Conservation (phyloP, 495 filamentous ascomycete species). For the Tetracladium marchalianum region DNA sequence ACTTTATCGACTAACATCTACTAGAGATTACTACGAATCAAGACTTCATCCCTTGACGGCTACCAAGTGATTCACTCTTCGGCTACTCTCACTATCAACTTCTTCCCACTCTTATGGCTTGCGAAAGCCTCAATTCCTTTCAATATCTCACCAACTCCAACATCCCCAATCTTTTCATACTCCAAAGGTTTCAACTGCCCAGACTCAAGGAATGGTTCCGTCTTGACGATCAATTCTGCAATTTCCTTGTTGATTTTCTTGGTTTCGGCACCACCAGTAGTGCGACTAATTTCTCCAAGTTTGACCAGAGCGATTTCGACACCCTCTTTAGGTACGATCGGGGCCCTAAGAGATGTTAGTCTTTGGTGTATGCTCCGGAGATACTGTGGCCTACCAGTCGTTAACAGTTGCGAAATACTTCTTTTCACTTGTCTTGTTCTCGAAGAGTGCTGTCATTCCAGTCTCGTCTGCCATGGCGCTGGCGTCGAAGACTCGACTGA, state of each 20-base stretch:
- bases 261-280: not conserved
- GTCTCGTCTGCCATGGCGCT: slow-evolving; percentile 25
- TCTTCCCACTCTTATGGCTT: slow-evolving; percentile 10
- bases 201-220: slow-evolving; percentile 7
- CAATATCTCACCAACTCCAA: slow-evolving; percentile 9
- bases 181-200: slow-evolving; percentile 12
- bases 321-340: slow-evolving; percentile 7
- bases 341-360: slow-evolving; percentile 1
- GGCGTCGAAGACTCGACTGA: slow-evolving; percentile 30
- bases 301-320: slow-evolving; percentile 6
- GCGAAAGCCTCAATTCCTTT: slow-evolving; percentile 10
- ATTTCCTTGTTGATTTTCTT: slow-evolving; percentile 8
- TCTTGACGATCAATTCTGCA: slow-evolving; percentile 3
- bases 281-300: slow-evolving; percentile 9
- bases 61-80: not conserved
- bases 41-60: too few species aligned
- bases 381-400: slow-evolving; percentile 27
- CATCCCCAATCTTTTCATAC: slow-evolving; percentile 11
- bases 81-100: slow-evolving; percentile 12
- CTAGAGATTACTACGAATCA: too few species aligned
- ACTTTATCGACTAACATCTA: too few species aligned
- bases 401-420: slow-evolving; percentile 34
- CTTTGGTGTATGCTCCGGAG: not conserved
- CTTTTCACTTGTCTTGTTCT: not conserved
- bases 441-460: slow-evolving; percentile 19